phyloP scores from a whole-genome alignment of 768 basidiomycete genomes.

The Suillus americanus region DNA sequence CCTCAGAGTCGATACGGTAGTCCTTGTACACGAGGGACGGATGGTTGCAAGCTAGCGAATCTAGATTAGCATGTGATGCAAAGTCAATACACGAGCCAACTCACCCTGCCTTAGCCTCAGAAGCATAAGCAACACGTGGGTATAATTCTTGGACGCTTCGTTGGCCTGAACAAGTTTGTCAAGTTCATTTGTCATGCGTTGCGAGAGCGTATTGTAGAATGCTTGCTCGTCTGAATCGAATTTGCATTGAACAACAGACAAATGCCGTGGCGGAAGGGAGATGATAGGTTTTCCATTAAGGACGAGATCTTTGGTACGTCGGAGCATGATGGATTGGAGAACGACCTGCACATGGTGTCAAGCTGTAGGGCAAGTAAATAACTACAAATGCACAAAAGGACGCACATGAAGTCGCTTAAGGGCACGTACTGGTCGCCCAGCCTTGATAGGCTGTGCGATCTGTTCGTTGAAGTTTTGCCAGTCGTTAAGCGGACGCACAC shows the following conservation, averaged over 20 bases:
- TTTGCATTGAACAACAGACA: constrained; percentile 71
- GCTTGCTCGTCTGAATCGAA: constrained; percentile 76
- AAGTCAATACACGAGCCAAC: constrained; percentile 16
- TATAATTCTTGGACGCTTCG: constrained; percentile 59
- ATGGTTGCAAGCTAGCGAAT: constrained; percentile 78
- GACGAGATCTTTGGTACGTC: constrained; percentile 73
- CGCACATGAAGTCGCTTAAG: constrained; percentile 83
- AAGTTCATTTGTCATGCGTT: constrained; percentile 62
- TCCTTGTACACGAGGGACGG: constrained; percentile 80
- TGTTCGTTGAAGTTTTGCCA: constrained; percentile 77
- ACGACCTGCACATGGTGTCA: constrained; percentile 53
- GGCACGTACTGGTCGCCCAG: constrained; percentile 57
- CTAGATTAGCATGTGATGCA: background rate
- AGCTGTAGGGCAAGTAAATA: background rate
- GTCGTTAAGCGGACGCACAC: constrained; percentile 76
- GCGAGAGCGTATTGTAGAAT: constrained; percentile 77
- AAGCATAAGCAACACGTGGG: constrained; percentile 66
- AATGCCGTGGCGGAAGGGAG: constrained; percentile 70
- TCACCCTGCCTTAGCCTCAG: constrained; percentile 88
- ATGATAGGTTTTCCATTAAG: constrained; percentile 82
- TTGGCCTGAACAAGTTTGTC: constrained; percentile 61
- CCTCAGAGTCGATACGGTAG: constrained; percentile 71
- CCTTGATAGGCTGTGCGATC: constrained; percentile 80
- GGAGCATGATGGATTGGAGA: constrained; percentile 83
- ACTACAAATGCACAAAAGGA: background rate